phyloP scores from a whole-genome alignment of 169 alveolate genomes.

The Plasmodium cynomolgi region DNA sequence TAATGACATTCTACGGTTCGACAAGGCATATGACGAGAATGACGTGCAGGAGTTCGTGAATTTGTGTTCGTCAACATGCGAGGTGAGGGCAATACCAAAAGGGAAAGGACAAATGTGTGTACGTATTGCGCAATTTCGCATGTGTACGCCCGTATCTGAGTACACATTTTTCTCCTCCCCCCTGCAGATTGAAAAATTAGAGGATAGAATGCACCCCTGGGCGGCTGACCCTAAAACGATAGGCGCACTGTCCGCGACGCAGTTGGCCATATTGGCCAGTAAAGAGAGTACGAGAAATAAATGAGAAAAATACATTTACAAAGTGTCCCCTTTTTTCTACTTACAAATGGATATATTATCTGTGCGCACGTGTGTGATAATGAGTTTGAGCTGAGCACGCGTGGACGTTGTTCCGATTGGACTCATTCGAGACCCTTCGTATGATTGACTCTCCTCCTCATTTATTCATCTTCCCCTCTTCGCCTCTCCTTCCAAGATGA shows the following conservation, averaged over 20 bases:
- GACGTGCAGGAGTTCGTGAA: constrained; percentile 87
- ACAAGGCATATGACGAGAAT: constrained; percentile 88
- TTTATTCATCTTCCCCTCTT: neutral
- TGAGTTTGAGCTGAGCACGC: neutral
- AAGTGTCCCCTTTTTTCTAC: constrained; percentile 1
- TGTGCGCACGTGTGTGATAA: neutral
- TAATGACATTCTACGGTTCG: constrained; percentile 88
- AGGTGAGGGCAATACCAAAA: constrained; percentile 33
- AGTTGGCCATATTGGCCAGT: constrained; percentile 93
- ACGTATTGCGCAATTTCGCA: neutral
- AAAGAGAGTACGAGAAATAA: constrained; percentile 73
- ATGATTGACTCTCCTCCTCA: neutral
- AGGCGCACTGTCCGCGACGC: constrained; percentile 96
- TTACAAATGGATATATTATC: neutral
- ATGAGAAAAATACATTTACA: neutral
- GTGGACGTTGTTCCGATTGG: neutral
- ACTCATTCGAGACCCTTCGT: neutral
- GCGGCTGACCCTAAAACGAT: constrained; percentile 96
- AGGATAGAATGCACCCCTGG: constrained; percentile 94
- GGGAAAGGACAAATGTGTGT: neutral
- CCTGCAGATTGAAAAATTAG: constrained; percentile 87
- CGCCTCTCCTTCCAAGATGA: constrained; percentile 70
- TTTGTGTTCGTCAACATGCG: constrained; percentile 84
- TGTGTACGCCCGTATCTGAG: neutral
- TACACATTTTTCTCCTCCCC: neutral